phyloP scores from a whole-genome alignment of 352 stramenopile species.

The Phytophthora syringae region DNA sequence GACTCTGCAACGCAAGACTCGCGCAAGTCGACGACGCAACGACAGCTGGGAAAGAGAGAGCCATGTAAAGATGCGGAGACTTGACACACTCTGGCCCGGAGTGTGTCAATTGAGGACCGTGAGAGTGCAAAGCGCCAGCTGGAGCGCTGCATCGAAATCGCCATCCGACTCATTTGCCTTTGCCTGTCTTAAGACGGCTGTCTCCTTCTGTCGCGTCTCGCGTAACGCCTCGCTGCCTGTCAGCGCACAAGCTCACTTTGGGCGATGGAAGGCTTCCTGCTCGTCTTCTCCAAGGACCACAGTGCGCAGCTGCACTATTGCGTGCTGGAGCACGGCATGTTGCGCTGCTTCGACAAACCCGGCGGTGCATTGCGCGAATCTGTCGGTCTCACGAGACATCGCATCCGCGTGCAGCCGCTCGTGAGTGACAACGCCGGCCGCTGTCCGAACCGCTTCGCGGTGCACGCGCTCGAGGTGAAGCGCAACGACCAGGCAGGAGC shows the following conservation, averaged over 20 bases:
- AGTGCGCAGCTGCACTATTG: constrained; percentile 64
- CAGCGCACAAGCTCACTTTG: constrained; percentile 17
- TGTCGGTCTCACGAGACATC: constrained; percentile 70
- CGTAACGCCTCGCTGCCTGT: constrained; percentile 16
- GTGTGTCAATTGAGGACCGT: not conserved
- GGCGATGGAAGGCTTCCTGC: constrained; percentile 78
- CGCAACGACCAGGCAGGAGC: constrained; percentile 56
- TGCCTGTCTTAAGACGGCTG: constrained; percentile 18
- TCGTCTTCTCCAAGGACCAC: constrained; percentile 57
- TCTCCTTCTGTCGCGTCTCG: constrained; percentile 4
- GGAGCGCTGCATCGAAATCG: constrained; percentile 23
- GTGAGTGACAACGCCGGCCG: constrained; percentile 41
- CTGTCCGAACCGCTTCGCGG: constrained; percentile 75
- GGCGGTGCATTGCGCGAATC: constrained; percentile 44
- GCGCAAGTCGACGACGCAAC: constrained; percentile 15
- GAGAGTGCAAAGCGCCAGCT: too few relatives aligned
- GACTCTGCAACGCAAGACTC: constrained; percentile 11
- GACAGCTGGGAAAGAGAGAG: constrained; percentile 30
- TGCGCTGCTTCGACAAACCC: constrained; percentile 56
- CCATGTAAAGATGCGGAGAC: constrained; percentile 30
- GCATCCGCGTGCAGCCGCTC: constrained; percentile 59
- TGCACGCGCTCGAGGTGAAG: constrained; percentile 56
- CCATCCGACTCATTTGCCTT: constrained; percentile 28
- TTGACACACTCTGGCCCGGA: too few relatives aligned
- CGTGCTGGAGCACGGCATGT: constrained; percentile 69